Evolutionary conservation across 768 basidiomycete genomes (phyloP), one percentile per base, ranked within the genome.

Genomic region (Lentinula edodes): DNA sequence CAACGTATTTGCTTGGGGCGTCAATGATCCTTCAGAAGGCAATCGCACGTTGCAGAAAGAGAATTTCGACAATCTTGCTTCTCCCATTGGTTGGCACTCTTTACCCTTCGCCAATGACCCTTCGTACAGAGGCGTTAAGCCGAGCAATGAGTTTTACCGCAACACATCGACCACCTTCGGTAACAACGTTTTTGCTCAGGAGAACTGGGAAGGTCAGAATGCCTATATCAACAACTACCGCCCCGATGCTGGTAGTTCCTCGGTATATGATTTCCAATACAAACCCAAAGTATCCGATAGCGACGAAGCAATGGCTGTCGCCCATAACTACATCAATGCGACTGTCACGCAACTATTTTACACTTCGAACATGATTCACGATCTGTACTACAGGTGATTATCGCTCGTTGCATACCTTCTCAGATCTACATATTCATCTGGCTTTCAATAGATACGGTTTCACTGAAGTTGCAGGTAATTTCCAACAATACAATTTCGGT

Each of bases 401-500:
- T 41, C 28, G n/a, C 10, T 43, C 42, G 5, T 52, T 41, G 48
- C 39, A 45, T 16, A 20, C 18, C 5, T 10, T 34, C 20, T 63
- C 15, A 38, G 6, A 2, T 39, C 42, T 42, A 36, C 59, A 12
- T 56, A 12, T 34, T 55, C 28, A 28, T 4, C 28, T 52, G n/a
- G 66, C 39, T 67, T 63, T 43, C 64, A 71, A 63, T 41, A 87
- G 89, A 50, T 91, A 94, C 64, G 96, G 96, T 18, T 99, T 99
- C 73, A 90, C 91, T 69, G 95, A 98, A 73, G 79, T 80, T 8
- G 76, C 90, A 1, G 95, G 95, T 13, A 98, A 99, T 82, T 99
- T 98, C 89, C 96, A 99, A 74, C 93, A 95, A 68, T 84, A 92
- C 82, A 98, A 98, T 84, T 96, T 95, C 67, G 95, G 87, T 0